Percentiles rank a stretch among this genome's conserved stretches.
These are phyloP conservation scores for Pseudogymnoascus sp. DNA, from an alignment of 2,329 filamentous ascomycete genomes.

Conservation along the genomic window DNA sequence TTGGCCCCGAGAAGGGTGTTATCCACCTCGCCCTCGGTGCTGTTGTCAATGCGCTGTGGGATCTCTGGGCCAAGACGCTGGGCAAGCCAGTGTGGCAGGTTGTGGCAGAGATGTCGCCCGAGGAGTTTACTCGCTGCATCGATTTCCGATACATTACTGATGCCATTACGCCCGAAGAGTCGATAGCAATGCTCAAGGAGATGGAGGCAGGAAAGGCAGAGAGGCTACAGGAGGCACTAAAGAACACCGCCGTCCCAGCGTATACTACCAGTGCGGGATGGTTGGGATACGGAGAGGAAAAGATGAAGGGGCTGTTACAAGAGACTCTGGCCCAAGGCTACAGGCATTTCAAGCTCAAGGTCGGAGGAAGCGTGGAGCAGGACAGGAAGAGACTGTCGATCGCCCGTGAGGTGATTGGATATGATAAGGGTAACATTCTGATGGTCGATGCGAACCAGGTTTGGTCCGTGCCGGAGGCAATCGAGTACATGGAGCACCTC, in stretches of 20 bases:
- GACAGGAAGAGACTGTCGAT: conserved; percentile 62
- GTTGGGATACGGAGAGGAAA: conserved; percentile 78
- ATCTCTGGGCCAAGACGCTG: conserved; percentile 79
- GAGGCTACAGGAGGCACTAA: conserved; percentile 62
- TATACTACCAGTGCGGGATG: conserved; percentile 85
- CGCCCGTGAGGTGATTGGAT: conserved; percentile 69
- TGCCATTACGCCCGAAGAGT: conserved; percentile 75
- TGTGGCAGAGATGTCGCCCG: conserved; percentile 77
- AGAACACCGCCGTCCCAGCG: conserved; percentile 67
- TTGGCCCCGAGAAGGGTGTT: conserved; percentile 84
- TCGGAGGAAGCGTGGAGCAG: conserved; percentile 61
- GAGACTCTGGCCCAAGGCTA: conserved; percentile 71
- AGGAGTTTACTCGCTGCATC: conserved; percentile 76
- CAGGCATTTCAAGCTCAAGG: conserved; percentile 81
- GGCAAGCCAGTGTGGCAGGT: conserved; percentile 83
- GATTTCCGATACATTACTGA: conserved; percentile 92
- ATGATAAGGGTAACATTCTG: conserved; percentile 70
- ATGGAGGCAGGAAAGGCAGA: conserved; percentile 57
- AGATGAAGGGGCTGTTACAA: conserved; percentile 64
- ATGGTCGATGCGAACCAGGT: conserved; percentile 91
- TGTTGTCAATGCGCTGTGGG: conserved; percentile 84
- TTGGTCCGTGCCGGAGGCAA: conserved; percentile 81
- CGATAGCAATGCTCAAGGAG: conserved; percentile 58
- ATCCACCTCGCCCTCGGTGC: conserved; percentile 82
- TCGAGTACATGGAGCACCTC: conserved; percentile 73